A percentile compares a stretch with the other conserved stretches of the same genome.
Evolutionary conservation across 2,329 filamentous ascomycete species (phyloP).

Genomic region (Leptographium wingfieldii): DNA sequence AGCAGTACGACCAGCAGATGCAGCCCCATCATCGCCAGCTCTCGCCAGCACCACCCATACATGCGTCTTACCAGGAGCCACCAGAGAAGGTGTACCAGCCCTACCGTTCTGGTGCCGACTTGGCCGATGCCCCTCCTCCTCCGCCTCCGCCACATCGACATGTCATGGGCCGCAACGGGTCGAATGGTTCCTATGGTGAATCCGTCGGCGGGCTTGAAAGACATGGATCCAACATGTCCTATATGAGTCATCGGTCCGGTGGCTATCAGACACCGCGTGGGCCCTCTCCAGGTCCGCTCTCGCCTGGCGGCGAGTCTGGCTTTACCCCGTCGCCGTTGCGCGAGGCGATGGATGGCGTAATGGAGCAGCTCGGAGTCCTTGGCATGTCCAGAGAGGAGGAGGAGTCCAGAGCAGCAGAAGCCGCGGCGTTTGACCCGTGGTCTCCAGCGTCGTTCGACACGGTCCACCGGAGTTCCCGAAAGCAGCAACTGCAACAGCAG

Average conservation of each 20-base stretch:
- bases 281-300: constrained; percentile 54
- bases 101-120: constrained; percentile 17
- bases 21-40: constrained; percentile 6
- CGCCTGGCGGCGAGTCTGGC: constrained; percentile 49
- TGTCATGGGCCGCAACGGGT: constrained; percentile 20
- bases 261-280: constrained; percentile 42
- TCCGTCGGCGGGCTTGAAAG: constrained; percentile 12
- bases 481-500: constrained; percentile 17
- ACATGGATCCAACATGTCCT: constrained; percentile 27
- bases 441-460: constrained; percentile 75
- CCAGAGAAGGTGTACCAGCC: constrained; percentile 12
- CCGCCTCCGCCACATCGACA: constrained; percentile 67
- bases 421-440: constrained; percentile 61
- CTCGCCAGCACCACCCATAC: constrained; percentile 6
- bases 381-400: constrained; percentile 44
- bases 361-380: constrained; percentile 87
- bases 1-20: constrained; percentile 7
- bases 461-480: constrained; percentile 29
- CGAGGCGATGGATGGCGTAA: constrained; percentile 96
- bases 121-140: constrained; percentile 56
- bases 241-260: constrained; percentile 17
- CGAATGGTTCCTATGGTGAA: constrained; percentile 21
- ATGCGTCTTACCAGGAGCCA: not conserved
- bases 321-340: constrained; percentile 83
- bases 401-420: constrained; percentile 31